Base-by-base conservation (phyloP, 78 protist species). In the Dictyostelium firmibasis region DNA sequence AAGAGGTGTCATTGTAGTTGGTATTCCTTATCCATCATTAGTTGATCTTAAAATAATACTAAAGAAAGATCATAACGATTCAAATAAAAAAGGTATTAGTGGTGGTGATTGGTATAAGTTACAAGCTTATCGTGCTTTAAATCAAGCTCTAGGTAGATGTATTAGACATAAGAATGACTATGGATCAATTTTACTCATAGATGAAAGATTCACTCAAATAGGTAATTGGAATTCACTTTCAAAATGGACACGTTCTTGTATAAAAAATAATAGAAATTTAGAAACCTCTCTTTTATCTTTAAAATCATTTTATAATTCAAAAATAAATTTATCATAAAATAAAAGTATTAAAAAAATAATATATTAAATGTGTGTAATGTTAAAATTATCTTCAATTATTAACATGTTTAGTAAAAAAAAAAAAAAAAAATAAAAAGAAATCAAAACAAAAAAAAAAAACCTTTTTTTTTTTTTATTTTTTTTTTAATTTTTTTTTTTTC, bases 131-230 rank as follows among this genome's bases (percentile, higher is more conserved):
- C 95, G 99, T 4, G 99, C 99, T 20, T 95, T 99, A 57, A 99
- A 99, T 93, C 99, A 99, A 70, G 99, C 99, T 36, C 70, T 99
- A 36, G 99, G 99, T 25, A 84, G 99, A 31, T 98, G 98, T 44
- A 98, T 99, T 7, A 96, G 99, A 11, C 99, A 99, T 57, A 27
- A 31, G 57, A 23, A 74, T 6, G 99, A 99, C 85, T 99, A 60
- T 77, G 99, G 99, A 18, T 99, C 98, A 29, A 96, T 99, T 23
- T n/a, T 99, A 18, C 81, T 99, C 43, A 76, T 78, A 9, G 99
- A 97, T 53, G 95, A 70, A 20, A 75, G 97, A 25, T 96, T 93
- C 29, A 81, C 89, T 0, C 20, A 57, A 33, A 16, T 29, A 23
- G 3, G 6, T 14, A 14, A 47, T 3, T 57, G 89, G 79, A 20